Conservation (phyloP, 306 rosid species). For the Potentilla sterilis region DNA sequence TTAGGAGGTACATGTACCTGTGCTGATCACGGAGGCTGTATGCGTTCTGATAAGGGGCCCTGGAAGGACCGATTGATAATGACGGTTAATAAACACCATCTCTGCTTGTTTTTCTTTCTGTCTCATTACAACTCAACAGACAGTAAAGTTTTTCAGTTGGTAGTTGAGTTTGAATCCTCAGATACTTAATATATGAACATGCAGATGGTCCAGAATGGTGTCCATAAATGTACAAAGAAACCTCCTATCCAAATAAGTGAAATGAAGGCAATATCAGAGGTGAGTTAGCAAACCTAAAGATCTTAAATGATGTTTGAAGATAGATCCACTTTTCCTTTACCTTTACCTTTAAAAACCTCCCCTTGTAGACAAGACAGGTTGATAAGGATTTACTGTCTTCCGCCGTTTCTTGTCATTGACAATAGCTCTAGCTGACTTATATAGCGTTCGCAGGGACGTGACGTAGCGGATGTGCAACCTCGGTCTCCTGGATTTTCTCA, state of each 20-base stretch:
- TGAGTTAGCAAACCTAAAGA: conserved; percentile 25
- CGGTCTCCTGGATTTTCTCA: conserved; percentile 15
- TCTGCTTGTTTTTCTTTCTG: neutral
- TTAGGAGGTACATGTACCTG: conserved; percentile 90
- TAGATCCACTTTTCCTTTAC: conserved; percentile 12
- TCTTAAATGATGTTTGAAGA: conserved; percentile 28
- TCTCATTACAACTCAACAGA: conserved; percentile 9
- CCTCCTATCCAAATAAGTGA: conserved; percentile 19
- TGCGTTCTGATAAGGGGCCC: conserved; percentile 91
- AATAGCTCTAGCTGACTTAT: conserved; percentile 16
- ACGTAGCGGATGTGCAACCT: conserved; percentile 22
- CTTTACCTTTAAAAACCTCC: neutral
- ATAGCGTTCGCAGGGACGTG: conserved; percentile 29
- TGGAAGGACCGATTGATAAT: conserved; percentile 73
- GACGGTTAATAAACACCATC: conserved; percentile 35
- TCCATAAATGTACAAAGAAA: conserved; percentile 57
- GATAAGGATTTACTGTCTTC: neutral
- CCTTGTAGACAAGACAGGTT: neutral
- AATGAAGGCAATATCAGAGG: conserved; percentile 46
- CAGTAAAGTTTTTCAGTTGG: neutral
- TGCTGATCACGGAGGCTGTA: conserved; percentile 79
- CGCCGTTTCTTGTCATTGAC: conserved; percentile 18
- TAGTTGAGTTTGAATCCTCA: conserved; percentile 9
- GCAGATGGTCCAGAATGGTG: conserved; percentile 84
- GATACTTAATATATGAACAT: conserved; percentile 25